These are phyloP conservation scores for Stachybotrys chlorohalonatus DNA, from an alignment of 2,329 filamentous ascomycete species.

Conservation along the genomic window DNA sequence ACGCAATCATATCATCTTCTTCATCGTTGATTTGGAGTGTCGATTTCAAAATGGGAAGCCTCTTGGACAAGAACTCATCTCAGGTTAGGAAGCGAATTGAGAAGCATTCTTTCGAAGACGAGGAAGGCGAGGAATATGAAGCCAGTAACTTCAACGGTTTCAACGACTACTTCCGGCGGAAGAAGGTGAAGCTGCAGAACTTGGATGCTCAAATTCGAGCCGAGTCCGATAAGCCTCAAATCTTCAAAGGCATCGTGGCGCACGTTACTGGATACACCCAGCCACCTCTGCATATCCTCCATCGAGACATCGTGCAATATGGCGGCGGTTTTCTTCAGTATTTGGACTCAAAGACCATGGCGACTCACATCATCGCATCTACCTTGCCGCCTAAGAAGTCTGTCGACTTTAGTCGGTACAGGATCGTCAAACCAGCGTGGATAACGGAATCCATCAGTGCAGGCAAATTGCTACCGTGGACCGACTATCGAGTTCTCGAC, in stretches of 20 bases:
- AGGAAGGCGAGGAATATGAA: constrained; percentile 86
- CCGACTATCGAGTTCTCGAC: constrained; percentile 73
- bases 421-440: constrained; percentile 93
- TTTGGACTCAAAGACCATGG: constrained; percentile 85
- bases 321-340: constrained; percentile 96
- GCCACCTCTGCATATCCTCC: constrained; percentile 79
- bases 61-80: constrained; percentile 55
- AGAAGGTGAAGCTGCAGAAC: constrained; percentile 96
- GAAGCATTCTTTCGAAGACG: constrained; percentile 63
- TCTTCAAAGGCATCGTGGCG: constrained; percentile 85
- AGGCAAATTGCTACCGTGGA: constrained; percentile 77
- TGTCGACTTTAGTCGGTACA: constrained; percentile 77
- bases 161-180: constrained; percentile 83
- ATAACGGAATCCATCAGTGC: constrained; percentile 80
- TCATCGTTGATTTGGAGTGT: no score
- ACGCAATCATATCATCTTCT: no score
- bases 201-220: constrained; percentile 75
- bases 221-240: constrained; percentile 60
- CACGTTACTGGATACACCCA: constrained; percentile 96
- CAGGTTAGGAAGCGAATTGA: constrained; percentile 54
- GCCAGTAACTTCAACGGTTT: constrained; percentile 84
- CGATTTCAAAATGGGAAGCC: constrained; percentile 42
- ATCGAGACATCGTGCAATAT: constrained; percentile 79
- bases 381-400: constrained; percentile 86
- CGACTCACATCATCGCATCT: constrained; percentile 92